Evolutionary conservation across 192 early-diverging fungal species (phyloP).

Genomic region (Coemansia sp.): DNA sequence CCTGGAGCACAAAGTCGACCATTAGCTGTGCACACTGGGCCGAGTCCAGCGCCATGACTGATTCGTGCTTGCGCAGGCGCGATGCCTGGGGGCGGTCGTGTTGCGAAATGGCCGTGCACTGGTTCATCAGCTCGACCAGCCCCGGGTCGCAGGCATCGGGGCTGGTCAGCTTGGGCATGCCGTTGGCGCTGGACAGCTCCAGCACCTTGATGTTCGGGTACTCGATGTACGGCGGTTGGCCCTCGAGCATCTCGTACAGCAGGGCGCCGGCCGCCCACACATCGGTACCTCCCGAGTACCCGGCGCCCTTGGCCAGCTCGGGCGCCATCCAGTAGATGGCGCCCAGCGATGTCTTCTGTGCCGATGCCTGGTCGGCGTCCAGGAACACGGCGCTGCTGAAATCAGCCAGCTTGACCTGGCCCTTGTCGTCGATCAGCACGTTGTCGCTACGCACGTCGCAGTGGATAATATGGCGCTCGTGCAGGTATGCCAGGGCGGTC

Average conservation of each 20-base stretch:
- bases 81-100: constrained; percentile 28
- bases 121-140: constrained; percentile 33
- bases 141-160: constrained; percentile 19
- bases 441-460: constrained; percentile 54
- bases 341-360: constrained; percentile 38
- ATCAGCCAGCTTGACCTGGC: constrained; percentile 63
- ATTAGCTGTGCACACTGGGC: constrained; percentile 37
- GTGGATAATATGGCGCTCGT: constrained; percentile 45
- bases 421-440: constrained; percentile 48
- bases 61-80: constrained; percentile 43
- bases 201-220: constrained; percentile 48
- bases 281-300: constrained; percentile 37
- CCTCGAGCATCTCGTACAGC: constrained; percentile 49
- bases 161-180: constrained; percentile 26
- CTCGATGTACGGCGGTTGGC: constrained; percentile 51
- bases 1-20: constrained; percentile 42
- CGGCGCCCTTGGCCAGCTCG: constrained; percentile 44
- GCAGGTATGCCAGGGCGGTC: constrained; percentile 48
- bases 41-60: constrained; percentile 16
- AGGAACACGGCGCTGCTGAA: constrained; percentile 47
- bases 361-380: constrained; percentile 30
- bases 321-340: constrained; percentile 53
- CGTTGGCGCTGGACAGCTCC: constrained; percentile 42
- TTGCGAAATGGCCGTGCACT: constrained; percentile 17
- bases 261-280: constrained; percentile 49